Percentiles rank a stretch among this genome's conserved stretches.
phyloP scores from a whole-genome alignment of 225 moss, liverwort and hornwort species.

The Polytrichum formosum region DNA sequence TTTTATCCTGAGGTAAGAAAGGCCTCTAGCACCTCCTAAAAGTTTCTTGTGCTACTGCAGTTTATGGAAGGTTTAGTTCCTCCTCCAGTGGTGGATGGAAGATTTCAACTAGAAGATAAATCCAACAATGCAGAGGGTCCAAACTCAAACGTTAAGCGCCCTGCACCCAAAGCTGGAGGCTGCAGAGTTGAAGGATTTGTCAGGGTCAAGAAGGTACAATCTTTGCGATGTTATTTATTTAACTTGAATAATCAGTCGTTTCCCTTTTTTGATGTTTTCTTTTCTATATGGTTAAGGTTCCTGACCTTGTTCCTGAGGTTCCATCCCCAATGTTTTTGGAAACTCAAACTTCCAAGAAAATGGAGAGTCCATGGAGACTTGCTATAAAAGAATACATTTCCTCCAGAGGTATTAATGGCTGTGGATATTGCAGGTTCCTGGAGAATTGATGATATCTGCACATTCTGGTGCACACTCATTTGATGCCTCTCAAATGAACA shows the following conservation, averaged over 20 bases:
- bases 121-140: slow-evolving; percentile 17
- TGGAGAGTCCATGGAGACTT: too few species aligned
- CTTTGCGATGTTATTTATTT: not conserved
- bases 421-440: slow-evolving; percentile 62
- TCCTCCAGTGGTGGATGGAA: slow-evolving; percentile 51
- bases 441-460: slow-evolving; percentile 74
- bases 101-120: slow-evolving; percentile 66
- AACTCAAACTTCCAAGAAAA: too few species aligned
- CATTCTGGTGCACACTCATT: slow-evolving; percentile 80
- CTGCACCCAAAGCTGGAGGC: slow-evolving; percentile 74
- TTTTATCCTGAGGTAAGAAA: not conserved
- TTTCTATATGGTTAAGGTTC: too few species aligned
- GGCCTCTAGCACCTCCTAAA: not conserved
- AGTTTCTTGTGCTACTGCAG: slow-evolving; percentile 28
- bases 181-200: slow-evolving; percentile 85
- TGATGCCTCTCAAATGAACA: slow-evolving; percentile 69
- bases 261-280: too few species aligned
- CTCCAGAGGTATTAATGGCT: too few species aligned
- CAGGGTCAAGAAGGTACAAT: slow-evolving; percentile 68
- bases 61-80: slow-evolving; percentile 58
- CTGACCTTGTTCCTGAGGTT: too few species aligned
- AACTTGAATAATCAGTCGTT: not conserved
- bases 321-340: too few species aligned
- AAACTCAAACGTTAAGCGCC: slow-evolving; percentile 45
- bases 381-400: too few species aligned